Percentiles rank a stretch among this genome's conserved stretches.
These are phyloP conservation scores for Fusarium acutatum DNA, from an alignment of 2,329 filamentous ascomycete species.

Conservation along the genomic window DNA sequence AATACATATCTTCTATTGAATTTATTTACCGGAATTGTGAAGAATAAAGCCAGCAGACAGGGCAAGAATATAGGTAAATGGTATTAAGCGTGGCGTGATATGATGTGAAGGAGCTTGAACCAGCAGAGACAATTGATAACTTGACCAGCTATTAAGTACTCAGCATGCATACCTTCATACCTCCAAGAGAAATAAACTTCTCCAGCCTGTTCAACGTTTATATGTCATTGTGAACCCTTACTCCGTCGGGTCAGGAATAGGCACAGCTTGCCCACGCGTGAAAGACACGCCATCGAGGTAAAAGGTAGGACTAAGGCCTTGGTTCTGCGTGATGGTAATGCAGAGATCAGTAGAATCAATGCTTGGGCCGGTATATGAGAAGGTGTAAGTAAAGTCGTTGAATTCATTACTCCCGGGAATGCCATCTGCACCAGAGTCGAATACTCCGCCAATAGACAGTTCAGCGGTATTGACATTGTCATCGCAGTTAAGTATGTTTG, in stretches of 20 bases:
- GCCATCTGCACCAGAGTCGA: accelerated
- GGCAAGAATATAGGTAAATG: neutral
- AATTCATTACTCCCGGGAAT: accelerated
- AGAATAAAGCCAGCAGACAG: neutral
- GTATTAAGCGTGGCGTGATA: neutral
- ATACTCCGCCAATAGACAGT: neutral
- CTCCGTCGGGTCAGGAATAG: neutral
- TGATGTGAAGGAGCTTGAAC: neutral
- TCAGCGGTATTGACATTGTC: neutral
- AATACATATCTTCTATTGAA: neutral
- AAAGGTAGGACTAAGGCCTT: neutral
- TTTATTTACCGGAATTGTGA: accelerated
- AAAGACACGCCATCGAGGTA: neutral
- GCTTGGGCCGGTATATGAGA: neutral
- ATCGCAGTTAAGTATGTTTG: neutral
- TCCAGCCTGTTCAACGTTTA: accelerated
- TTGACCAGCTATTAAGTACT: too few species aligned
- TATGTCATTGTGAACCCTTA: accelerated
- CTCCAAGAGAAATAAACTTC: accelerated
- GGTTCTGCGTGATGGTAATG: neutral
- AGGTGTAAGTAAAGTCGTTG: neutral
- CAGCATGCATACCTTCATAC: accelerated
- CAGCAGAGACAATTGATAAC: too few species aligned
- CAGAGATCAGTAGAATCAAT: neutral
- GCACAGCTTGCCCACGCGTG: neutral